phyloP scores from a whole-genome alignment of 306 rosid genomes.

The Quercus bicolor region DNA sequence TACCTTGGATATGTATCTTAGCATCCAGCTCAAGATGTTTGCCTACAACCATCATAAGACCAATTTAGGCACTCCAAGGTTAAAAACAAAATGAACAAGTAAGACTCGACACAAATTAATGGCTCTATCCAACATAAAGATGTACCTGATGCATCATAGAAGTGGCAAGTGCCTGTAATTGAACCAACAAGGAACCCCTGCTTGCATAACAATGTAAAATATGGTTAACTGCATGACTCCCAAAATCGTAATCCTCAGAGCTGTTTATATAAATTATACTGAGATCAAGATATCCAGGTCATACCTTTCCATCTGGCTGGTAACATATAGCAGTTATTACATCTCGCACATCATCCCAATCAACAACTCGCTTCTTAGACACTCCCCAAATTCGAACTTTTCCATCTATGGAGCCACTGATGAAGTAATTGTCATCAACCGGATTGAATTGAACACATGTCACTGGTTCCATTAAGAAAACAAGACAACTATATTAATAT shows the following conservation, averaged over 20 bases:
- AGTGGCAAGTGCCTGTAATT: constrained; percentile 62
- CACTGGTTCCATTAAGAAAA: constrained; percentile 45
- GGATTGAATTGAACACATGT: constrained; percentile 94
- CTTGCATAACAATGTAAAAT: constrained; percentile 13
- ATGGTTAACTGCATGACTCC: constrained; percentile 13
- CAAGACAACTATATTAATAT: not conserved
- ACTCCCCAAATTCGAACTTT: constrained; percentile 88
- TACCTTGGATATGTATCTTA: constrained; percentile 43
- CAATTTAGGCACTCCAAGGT: constrained; percentile 24
- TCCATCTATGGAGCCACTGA: constrained; percentile 90
- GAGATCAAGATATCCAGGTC: constrained; percentile 17
- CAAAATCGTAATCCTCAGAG: not conserved
- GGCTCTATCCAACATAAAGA: not conserved
- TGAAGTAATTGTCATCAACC: constrained; percentile 60
- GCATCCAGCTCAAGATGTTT: constrained; percentile 51
- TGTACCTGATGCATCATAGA: constrained; percentile 71
- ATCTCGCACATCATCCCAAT: constrained; percentile 76
- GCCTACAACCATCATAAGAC: constrained; percentile 40
- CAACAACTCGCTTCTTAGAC: constrained; percentile 70
- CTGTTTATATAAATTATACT: not conserved
- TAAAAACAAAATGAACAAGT: not conserved
- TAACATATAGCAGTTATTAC: constrained; percentile 78
- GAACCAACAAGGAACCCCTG: constrained; percentile 87
- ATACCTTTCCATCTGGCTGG: constrained; percentile 75
- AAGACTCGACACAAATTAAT: not conserved